A percentile compares a stretch with the other conserved stretches of the same genome.
These are phyloP conservation scores for Phytophthora fragariae DNA, from an alignment of 352 stramenopile genomes.

Conservation along the genomic window DNA sequence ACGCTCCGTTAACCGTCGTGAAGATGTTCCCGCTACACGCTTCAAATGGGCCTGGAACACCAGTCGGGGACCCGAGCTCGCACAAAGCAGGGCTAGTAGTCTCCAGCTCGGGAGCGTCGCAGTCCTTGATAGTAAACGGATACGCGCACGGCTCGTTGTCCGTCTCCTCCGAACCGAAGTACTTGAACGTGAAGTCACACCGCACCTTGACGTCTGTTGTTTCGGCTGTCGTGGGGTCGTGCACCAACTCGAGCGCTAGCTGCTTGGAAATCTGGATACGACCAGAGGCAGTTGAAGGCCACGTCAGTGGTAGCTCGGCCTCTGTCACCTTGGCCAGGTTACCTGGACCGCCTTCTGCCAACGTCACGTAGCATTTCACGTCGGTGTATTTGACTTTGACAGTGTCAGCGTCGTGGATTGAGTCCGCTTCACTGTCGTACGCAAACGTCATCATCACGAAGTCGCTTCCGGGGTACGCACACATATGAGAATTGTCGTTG, in stretches of 20 bases:
- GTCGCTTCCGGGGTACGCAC: constrained; percentile 33
- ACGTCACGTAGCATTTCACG: constrained; percentile 37
- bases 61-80: constrained; percentile 4
- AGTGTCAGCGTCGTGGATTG: constrained; percentile 7
- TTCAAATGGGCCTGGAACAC: constrained; percentile 16
- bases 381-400: constrained; percentile 36
- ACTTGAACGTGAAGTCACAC: constrained; percentile 28
- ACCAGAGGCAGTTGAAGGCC: not conserved
- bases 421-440: constrained; percentile 19
- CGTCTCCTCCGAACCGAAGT: constrained; percentile 7
- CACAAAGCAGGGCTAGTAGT: constrained; percentile 4
- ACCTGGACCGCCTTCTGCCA: constrained; percentile 8
- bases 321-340: constrained; percentile 3
- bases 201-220: constrained; percentile 17
- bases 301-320: not conserved
- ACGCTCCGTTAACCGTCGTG: not conserved
- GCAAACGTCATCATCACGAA: constrained; percentile 31
- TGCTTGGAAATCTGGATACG: constrained; percentile 25
- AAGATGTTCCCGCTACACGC: constrained; percentile 21
- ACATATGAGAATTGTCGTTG: constrained; percentile 6
- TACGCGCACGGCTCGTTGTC: constrained; percentile 16
- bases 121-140: constrained; percentile 24
- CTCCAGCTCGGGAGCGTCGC: constrained; percentile 13
- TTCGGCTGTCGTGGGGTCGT: constrained; percentile 13
- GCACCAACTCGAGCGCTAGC: constrained; percentile 17